Conservation (phyloP, 805 yeast genomes). For the Candida awuae region DNA sequence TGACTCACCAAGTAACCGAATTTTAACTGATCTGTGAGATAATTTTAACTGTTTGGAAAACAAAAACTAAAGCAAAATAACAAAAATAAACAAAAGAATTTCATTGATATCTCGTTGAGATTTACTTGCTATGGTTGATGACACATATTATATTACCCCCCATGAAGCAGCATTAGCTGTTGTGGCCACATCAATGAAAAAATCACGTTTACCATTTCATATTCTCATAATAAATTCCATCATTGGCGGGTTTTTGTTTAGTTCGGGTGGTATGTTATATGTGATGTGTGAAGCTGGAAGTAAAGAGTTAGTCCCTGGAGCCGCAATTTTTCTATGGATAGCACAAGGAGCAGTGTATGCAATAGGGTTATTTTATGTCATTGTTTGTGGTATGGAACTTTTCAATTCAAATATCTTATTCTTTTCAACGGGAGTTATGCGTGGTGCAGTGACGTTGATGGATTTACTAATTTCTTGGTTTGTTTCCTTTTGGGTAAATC, state of each 20-base stretch:
- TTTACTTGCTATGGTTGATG: constrained; percentile 30
- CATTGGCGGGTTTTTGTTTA: constrained; percentile 61
- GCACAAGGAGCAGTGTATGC: constrained; percentile 59
- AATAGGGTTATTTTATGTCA: constrained; percentile 68
- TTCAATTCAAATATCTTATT: constrained; percentile 69
- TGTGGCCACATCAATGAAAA: constrained; percentile 81
- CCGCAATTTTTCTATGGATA: constrained; percentile 47
- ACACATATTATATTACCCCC: constrained; percentile 57
- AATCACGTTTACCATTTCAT: constrained; percentile 57
- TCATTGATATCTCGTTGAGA: too few species aligned
- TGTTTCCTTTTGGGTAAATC: constrained; percentile 58
- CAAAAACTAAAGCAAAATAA: too few species aligned
- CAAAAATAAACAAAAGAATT: too few species aligned
- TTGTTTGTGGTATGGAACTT: constrained; percentile 65
- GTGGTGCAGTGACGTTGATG: constrained; percentile 61
- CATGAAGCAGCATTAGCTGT: constrained; percentile 79
- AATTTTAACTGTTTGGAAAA: too few species aligned
- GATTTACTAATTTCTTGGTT: constrained; percentile 61
- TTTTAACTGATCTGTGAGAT: too few species aligned
- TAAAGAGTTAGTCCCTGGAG: constrained; percentile 28
- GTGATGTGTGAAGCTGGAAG: constrained; percentile 46
- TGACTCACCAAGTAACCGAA: too few species aligned
- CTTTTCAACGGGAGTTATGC: constrained; percentile 57
- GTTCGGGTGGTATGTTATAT: constrained; percentile 67
- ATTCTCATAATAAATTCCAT: constrained; percentile 55